Base-by-base conservation (phyloP, 1,284 basidiomycete species). In the Cerrena zonata region DNA sequence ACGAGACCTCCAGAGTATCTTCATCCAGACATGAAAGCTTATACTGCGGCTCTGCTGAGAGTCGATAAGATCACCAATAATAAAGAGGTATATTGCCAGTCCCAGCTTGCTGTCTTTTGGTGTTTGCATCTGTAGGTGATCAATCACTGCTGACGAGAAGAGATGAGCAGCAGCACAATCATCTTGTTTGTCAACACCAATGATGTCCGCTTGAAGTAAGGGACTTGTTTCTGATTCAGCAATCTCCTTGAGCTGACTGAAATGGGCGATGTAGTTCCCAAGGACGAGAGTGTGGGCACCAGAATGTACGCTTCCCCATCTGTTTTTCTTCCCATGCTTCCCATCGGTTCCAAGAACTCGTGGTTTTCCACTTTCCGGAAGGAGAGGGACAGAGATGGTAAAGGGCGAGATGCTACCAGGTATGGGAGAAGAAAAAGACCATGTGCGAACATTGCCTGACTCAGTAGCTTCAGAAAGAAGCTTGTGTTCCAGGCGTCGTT, bases 111-210 rank as follows among this genome's bases (percentile, higher is more conserved):
- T 22, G 2, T 41, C 24, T 3, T 61, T 56, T 10, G 53, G 55
- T 12, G 50, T 38, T n/a, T n/a, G n/a, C 12, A 50, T 12, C 4
- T 42, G 7, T 4, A 62, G 26, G 22, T 50, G 58, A 2, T 56
- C 40, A 0, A 66, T 43, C 0, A 55, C 52, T 0, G 48, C 50
- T 0, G 64, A 53, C 5, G 64, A 62, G 48, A 62, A 63, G 0
- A 67, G 44, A 2, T 68, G 61, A 1, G 57, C 53, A 1, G 73
- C 71, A 4, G 73, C 71, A 50, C 63, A 61, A 54, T 76, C 71
- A 56, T 74, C 72, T 57, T 75, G 73, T 2, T 61, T 53, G 50
- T 74, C 70, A 2, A 68, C 39, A 40, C 66, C 66, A n/a, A 62
- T 55, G 15, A 74, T 65, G 55, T 75, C 71, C 0, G 66, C 63